Conservation (phyloP, 495 filamentous ascomycete species). For the Aspergillus steynii region DNA sequence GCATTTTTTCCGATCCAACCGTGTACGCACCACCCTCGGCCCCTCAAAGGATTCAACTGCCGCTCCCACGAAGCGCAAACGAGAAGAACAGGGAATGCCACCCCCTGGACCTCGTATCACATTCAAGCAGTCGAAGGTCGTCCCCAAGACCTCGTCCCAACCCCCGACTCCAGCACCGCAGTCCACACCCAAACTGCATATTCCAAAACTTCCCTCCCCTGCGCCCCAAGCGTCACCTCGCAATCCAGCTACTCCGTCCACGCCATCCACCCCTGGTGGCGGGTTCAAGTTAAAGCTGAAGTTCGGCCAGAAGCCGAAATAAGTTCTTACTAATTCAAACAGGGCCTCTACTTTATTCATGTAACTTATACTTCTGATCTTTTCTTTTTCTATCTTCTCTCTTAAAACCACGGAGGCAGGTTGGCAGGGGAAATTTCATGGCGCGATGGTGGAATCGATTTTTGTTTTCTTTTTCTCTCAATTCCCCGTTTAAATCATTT, state of each 20-base stretch:
- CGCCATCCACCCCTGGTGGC: conserved; percentile 36
- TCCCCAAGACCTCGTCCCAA: conserved; percentile 24
- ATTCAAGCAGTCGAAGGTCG: conserved; percentile 46
- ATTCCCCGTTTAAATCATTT: too few species aligned
- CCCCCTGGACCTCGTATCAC: conserved; percentile 44
- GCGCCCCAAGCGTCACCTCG: conserved; percentile 23
- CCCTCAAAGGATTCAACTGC: conserved; percentile 32
- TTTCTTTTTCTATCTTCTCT: conserved; percentile 12
- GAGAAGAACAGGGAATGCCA: conserved; percentile 42
- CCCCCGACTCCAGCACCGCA: conserved; percentile 15
- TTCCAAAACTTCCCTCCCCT: conserved; percentile 34
- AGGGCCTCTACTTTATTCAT: conserved; percentile 12
- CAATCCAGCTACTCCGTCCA: conserved; percentile 34
- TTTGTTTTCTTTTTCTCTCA: conserved; percentile 6
- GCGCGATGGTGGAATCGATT: conserved; percentile 19
- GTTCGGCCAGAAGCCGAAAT: conserved; percentile 40
- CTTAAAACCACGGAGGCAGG: conserved; percentile 10
- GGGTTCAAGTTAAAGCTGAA: conserved; percentile 49
- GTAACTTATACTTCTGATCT: conserved; percentile 19
- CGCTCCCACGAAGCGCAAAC: conserved; percentile 39
- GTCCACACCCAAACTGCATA: conserved; percentile 37
- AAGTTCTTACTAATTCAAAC: conserved; percentile 13
- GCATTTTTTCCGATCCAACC: conserved; percentile 39
- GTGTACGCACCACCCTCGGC: conserved; percentile 31
- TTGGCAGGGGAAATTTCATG: conserved; percentile 17